These are phyloP conservation scores for Dunaliella primolecta DNA, from an alignment of 139 green algal species.

Conservation along the genomic window DNA sequence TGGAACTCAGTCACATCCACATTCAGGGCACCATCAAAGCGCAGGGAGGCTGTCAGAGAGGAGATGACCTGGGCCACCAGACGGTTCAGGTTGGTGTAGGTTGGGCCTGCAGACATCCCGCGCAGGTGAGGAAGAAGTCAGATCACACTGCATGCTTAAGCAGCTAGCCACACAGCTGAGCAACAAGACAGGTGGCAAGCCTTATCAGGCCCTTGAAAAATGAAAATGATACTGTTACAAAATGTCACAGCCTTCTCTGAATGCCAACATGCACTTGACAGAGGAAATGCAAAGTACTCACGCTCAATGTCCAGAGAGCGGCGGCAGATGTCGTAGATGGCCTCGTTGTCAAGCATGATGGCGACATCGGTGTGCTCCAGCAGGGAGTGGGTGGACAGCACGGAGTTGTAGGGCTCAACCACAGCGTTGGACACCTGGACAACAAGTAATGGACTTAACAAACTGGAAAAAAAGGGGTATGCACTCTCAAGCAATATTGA, in stretches of 20 bases:
- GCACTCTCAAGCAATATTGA: too few species aligned
- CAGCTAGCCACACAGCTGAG: too few species aligned
- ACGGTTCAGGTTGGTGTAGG: constrained; percentile 97
- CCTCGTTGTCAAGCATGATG: constrained; percentile 97
- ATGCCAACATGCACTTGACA: too few species aligned
- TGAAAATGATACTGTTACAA: too few species aligned
- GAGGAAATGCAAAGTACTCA: too few species aligned
- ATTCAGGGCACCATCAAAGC: constrained; percentile 95
- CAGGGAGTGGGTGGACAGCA: constrained; percentile 95
- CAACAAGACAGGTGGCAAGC: too few species aligned
- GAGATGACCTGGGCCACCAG: constrained; percentile 90
- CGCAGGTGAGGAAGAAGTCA: constrained; percentile 88
- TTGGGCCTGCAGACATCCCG: too few species aligned
- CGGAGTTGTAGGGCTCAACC: constrained; percentile 97
- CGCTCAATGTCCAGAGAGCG: constrained; percentile 94
- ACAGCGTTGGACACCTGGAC: constrained; percentile 93
- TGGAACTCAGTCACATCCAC: constrained; percentile 98
- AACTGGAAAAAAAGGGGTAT: too few species aligned
- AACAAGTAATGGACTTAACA: too few species aligned
- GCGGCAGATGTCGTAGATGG: constrained; percentile 97
- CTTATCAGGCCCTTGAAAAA: background rate
- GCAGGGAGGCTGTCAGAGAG: constrained; percentile 91
- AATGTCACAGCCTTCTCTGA: too few species aligned
- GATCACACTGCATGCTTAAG: background rate
- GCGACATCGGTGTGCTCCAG: constrained; percentile 97